Conservation (phyloP, 306 rosid genomes). For the Pyrus bretschneideri region DNA sequence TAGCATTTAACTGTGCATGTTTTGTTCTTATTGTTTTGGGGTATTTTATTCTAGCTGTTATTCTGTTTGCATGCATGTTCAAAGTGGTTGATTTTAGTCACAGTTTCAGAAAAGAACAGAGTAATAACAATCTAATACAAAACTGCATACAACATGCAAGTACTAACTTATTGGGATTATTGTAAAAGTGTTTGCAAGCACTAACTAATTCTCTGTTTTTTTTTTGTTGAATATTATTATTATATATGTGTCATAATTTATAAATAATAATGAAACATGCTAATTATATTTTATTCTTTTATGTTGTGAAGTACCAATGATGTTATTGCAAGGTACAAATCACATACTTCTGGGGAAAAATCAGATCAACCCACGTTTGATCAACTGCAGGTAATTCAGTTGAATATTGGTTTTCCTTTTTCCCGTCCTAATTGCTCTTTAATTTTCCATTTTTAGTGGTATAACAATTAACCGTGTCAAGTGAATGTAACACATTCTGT, state of each 20-base stretch:
- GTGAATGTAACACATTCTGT: no score
- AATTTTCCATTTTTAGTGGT: no score
- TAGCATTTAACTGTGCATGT: background rate
- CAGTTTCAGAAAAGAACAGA: no score
- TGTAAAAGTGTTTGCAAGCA: background rate
- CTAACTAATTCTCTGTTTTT: no score
- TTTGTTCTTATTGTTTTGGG: background rate
- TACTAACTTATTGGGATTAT: no score
- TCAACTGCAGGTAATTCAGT: conserved; percentile 29
- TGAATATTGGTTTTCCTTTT: background rate
- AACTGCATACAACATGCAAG: no score
- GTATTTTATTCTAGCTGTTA: background rate
- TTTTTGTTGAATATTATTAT: background rate
- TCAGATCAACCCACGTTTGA: conserved; percentile 8
- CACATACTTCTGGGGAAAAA: conserved; percentile 8
- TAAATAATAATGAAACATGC: background rate
- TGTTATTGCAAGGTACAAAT: conserved; percentile 22
- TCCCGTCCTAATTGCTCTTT: background rate
- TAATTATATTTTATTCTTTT: background rate
- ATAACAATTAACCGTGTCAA: background rate
- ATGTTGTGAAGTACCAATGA: conserved; percentile 25
- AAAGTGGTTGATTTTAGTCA: background rate
- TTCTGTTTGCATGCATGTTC: background rate
- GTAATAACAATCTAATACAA: no score
- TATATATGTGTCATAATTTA: no score